A percentile compares a stretch with the other conserved stretches of the same genome.
These are phyloP conservation scores for Xylariales sp. DNA, from an alignment of 2,329 filamentous ascomycete species.

Conservation along the genomic window DNA sequence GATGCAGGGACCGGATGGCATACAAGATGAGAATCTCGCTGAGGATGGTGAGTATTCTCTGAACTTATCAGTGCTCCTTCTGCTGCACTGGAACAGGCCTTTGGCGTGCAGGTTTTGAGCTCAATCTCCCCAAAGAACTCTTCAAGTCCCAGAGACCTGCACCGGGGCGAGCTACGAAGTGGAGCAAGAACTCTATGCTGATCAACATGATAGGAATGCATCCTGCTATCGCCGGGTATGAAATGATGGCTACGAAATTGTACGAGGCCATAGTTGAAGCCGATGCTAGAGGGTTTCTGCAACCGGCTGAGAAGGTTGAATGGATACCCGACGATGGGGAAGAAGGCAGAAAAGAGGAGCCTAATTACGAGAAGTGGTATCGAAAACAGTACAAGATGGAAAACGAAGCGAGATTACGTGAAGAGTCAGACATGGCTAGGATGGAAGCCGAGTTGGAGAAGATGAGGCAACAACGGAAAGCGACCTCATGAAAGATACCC, in stretches of 20 bases:
- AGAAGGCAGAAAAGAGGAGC: conserved; percentile 23
- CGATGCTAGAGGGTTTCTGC: conserved; percentile 25
- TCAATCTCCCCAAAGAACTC: too few relatives aligned
- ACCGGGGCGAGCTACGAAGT: neutral
- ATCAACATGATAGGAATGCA: conserved; percentile 14
- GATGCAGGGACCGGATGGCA: conserved; percentile 27
- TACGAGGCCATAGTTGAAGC: conserved; percentile 28
- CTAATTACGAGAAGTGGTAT: conserved; percentile 16
- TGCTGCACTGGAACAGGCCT: too few relatives aligned
- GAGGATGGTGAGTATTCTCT: conserved; percentile 3
- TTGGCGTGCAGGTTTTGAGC: too few relatives aligned
- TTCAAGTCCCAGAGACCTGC: too few relatives aligned
- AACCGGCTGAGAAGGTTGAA: conserved; percentile 22
- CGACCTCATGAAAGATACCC: conserved; percentile 1
- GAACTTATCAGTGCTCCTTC: too few relatives aligned
- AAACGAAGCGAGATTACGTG: conserved; percentile 16
- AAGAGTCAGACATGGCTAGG: conserved; percentile 21
- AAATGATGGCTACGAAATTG: conserved; percentile 30
- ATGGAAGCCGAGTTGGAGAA: conserved; percentile 24
- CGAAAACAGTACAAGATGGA: conserved; percentile 23
- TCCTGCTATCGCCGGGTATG: conserved; percentile 26
- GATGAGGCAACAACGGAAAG: conserved; percentile 12
- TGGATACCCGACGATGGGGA: conserved; percentile 27
- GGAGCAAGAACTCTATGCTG: neutral
- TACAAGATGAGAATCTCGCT: conserved; percentile 22